phyloP scores from a whole-genome alignment of 139 green algal genomes.

The Deuterostichococcus epilithicus region DNA sequence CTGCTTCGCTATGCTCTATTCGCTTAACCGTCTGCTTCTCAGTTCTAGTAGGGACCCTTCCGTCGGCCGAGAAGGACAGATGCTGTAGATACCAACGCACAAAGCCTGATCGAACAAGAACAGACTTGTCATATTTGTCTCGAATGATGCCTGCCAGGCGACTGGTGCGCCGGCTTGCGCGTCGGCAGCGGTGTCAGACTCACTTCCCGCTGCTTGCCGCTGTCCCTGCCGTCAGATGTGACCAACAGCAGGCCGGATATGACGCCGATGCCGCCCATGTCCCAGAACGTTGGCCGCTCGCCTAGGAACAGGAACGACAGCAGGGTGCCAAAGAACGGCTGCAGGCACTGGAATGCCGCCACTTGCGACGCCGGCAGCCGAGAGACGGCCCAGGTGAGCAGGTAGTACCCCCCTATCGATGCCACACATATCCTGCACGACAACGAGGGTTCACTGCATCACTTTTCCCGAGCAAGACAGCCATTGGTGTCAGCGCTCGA shows the following conservation, averaged over 20 bases:
- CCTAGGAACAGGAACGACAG: conserved; percentile 52
- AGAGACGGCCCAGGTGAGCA: conserved; percentile 55
- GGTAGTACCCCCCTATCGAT: conserved; percentile 57
- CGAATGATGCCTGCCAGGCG: no score
- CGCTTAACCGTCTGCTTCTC: no score
- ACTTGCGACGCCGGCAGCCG: conserved; percentile 61
- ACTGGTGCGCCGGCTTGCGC: not conserved
- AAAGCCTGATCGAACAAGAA: no score
- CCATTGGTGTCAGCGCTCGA: no score
- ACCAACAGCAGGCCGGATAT: conserved; percentile 55
- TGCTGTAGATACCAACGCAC: no score
- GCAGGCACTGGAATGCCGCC: conserved; percentile 63
- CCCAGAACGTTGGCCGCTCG: conserved; percentile 47
- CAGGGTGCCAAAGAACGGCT: conserved; percentile 62
- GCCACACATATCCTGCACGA: conserved; percentile 63
- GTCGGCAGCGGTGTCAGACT: not conserved
- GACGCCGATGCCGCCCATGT: conserved; percentile 54
- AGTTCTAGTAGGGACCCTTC: no score
- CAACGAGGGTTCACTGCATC: not conserved
- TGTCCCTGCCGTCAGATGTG: conserved; percentile 12
- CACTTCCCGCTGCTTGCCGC: not conserved
- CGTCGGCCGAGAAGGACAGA: no score
- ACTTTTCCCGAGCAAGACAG: no score
- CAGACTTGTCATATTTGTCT: not conserved
- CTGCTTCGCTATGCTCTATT: no score